Conservation (phyloP, 2,329 filamentous ascomycete genomes). For the Dendryphion nanum region DNA sequence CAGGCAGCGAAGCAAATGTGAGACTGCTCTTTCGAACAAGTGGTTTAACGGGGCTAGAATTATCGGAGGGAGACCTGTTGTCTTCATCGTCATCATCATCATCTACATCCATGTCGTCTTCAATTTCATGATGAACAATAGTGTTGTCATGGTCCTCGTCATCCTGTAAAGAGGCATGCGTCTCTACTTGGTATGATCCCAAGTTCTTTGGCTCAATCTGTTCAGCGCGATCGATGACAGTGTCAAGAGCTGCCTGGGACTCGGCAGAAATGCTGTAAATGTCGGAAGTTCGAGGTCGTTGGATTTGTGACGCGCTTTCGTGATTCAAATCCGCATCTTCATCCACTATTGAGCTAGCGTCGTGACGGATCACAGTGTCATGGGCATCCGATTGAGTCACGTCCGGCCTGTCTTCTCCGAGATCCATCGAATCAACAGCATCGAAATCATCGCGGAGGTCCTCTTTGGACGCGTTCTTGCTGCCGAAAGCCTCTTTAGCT, state of each 20-base stretch:
- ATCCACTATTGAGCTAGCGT: slow-evolving; percentile 14
- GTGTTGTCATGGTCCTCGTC: slow-evolving; percentile 16
- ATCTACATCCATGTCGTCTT: slow-evolving; percentile 45
- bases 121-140: slow-evolving; percentile 28
- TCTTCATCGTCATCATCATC: slow-evolving; percentile 51
- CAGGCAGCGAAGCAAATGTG: slow-evolving; percentile 89
- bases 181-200: neutral
- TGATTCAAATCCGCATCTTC: slow-evolving; percentile 17
- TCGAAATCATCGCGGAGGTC: slow-evolving; percentile 18
- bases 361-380: slow-evolving; percentile 26
- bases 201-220: neutral
- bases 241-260: slow-evolving; percentile 31
- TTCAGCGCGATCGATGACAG: slow-evolving; percentile 18
- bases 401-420: slow-evolving; percentile 30
- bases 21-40: slow-evolving; percentile 90
- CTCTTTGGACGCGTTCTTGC: slow-evolving; percentile 29
- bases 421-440: slow-evolving; percentile 34
- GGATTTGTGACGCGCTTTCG: slow-evolving; percentile 16
- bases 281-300: slow-evolving; percentile 25
- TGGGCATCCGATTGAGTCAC: slow-evolving; percentile 17
- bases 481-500: slow-evolving; percentile 44
- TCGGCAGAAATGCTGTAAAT: slow-evolving; percentile 33
- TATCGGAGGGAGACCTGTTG: slow-evolving; percentile 63
- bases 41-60: slow-evolving; percentile 72
- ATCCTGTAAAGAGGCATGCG: slow-evolving; percentile 13